A percentile compares a stretch with the other conserved stretches of the same genome.
Conservation (phyloP, 768 basidiomycete genomes). For the Butyriboletus loyo region DNA sequence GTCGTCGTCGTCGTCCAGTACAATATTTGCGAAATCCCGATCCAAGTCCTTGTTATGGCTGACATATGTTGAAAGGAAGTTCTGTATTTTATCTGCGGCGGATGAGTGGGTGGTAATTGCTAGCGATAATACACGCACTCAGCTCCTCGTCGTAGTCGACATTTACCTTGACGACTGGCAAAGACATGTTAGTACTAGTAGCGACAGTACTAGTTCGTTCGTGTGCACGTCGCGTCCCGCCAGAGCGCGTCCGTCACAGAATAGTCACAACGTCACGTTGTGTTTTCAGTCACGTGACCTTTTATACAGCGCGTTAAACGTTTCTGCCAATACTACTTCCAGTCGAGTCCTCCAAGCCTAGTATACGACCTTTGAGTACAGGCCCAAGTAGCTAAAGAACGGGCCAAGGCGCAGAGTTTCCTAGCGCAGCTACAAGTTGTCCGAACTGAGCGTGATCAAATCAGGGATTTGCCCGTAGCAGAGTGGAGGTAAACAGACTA, state of each 20-base stretch:
- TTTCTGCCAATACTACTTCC: too few relatives aligned
- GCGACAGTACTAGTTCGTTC: slow-evolving; percentile 25
- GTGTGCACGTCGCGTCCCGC: slow-evolving; percentile 16
- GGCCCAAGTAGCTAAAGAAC: too few relatives aligned
- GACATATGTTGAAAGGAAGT: slow-evolving; percentile 70
- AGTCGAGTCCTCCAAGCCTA: too few relatives aligned
- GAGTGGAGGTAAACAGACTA: slow-evolving; percentile 1
- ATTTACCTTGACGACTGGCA: slow-evolving; percentile 56
- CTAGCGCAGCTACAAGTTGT: slow-evolving; percentile 1
- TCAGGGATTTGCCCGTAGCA: slow-evolving; percentile 6
- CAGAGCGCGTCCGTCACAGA: slow-evolving; percentile 29
- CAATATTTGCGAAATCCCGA: slow-evolving; percentile 66
- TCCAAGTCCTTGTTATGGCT: slow-evolving; percentile 63
- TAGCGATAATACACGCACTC: slow-evolving; percentile 37
- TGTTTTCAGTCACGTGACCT: slow-evolving; percentile 12
- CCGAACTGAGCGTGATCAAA: slow-evolving; percentile 5
- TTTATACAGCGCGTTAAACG: not conserved
- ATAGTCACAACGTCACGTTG: slow-evolving; percentile 15
- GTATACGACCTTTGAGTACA: too few relatives aligned
- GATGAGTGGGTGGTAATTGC: not conserved
- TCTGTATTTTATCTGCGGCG: slow-evolving; percentile 58
- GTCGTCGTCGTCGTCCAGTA: slow-evolving; percentile 52
- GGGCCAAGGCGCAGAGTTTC: not conserved
- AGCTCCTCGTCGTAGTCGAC: slow-evolving; percentile 73
- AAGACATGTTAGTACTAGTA: slow-evolving; percentile 53